Base-by-base conservation (phyloP, 2,329 filamentous ascomycete genomes). In the Mycocentrospora acerina region DNA sequence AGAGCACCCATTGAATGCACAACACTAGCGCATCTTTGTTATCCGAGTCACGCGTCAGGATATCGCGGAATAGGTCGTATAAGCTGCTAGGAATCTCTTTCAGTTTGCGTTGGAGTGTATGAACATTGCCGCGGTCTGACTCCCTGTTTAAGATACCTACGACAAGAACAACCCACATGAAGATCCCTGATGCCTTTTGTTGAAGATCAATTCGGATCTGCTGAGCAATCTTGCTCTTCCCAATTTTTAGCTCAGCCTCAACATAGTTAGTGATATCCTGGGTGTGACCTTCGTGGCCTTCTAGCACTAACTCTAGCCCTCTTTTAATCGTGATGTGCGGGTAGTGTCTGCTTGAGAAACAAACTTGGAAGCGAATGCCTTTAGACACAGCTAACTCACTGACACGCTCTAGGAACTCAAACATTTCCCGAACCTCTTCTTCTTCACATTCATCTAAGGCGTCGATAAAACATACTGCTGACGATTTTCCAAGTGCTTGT, bases 361-460 rank as follows among this genome's bases (percentile, higher is more conserved):
- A 54, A 7, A 43, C 27, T 7, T 42, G 55, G 0, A 78, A 49
- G 0, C 22, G 3, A 0, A 53, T 29, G 0, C 34, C 31, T 0
- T 17, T 39, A 4, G 51, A 35, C 0, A 53, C 35, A 3, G 64
- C 58, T 0, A 50, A 8, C 3, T 68, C 48, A 0, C 65, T 62
- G 0, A 77, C 37, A 0, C 62, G 46, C 34, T 75, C 65, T 10
- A 78, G 70, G 35, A 71, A 72, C 0, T 48, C 28, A 1, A 77
- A 51, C 69, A 78, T 75, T 0, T 67, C 60, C 19, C 61, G 60
- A 2, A 71, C 55, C 30, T 77, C 57, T 2, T 53, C 35, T 33
- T 74, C 69, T 6, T 73, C 59, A 38, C 73, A 76, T 45, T 78
- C 76, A 25, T 79, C 75, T 1, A 78, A 58, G 0, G 74, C 75